Base-by-base conservation (phyloP, 2,329 filamentous ascomycete genomes). In the Cordyceps sp. region DNA sequence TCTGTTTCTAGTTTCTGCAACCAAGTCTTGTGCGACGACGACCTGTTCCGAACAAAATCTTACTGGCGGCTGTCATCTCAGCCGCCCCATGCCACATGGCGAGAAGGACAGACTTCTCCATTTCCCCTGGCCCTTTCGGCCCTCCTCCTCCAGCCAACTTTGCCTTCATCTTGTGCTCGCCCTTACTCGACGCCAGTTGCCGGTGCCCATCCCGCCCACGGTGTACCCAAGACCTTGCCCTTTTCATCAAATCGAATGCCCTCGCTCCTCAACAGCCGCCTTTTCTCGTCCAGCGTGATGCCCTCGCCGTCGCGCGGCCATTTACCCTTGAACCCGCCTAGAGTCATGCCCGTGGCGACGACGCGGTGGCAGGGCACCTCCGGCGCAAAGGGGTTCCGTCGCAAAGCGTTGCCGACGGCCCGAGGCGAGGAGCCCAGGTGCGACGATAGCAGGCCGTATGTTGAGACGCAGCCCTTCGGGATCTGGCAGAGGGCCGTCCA, bases 321-420 rank as follows among this genome's bases (percentile, higher is more conserved):
- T 40, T 70, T 65, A 3, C 78, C 78, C 52, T 75, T 73, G 58
- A 81, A 83, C 0, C 78, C 77, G 26, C 78, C 78, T 16, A 84
- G 52, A n/a, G 64, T 62, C 10, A 80, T 76, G 32, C 75, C 76
- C 26, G 73, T 76, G 6, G 80, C 79, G 29, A 92, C 69, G 16
- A 88, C 78, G 9, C 84, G 68, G 53, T 92, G 83, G 38, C 83
- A 92, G 2, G 83, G 84, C 5, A 88, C 78, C 22, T 71, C 66
- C 0, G 84, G 83, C 12, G 84, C 83, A 45, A 88, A 92, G 0
- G 83, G 83, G 48, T 93, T 93, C 9, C 66, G 61, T 14, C 78
- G 68, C 46, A 92, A 61, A 2, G 81, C 81, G 36, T 80, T 83
- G 13, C 82, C 82, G 5, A 90, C 71, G 0, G 82, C 82, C 26